phyloP scores from a whole-genome alignment of 1,284 basidiomycete species.

The Cutaneotrichosporon sp. region DNA sequence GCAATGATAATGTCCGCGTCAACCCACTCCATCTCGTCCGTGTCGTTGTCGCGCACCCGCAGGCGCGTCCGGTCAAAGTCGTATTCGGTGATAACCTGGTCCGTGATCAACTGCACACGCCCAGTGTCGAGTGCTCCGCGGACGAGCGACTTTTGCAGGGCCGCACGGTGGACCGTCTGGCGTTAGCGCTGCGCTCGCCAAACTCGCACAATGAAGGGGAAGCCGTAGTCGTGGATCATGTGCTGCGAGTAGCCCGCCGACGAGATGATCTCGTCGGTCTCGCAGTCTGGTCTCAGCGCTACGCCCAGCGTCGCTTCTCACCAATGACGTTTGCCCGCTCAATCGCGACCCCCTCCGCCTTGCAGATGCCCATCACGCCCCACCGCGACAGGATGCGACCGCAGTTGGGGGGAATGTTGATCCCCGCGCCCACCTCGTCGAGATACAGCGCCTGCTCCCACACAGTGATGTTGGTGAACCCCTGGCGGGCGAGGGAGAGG shows the following conservation, averaged over 20 bases:
- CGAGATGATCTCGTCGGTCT: conserved; percentile 36
- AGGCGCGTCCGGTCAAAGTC: conserved; percentile 42
- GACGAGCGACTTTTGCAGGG: conserved; percentile 45
- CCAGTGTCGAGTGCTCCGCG: conserved; percentile 33
- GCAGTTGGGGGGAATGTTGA: conserved; percentile 47
- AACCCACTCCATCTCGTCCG: conserved; percentile 35
- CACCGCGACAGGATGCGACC: conserved; percentile 35
- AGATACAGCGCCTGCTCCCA: conserved; percentile 40
- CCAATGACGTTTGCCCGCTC: conserved; percentile 37
- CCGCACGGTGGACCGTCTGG: conserved; percentile 46
- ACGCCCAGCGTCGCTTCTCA: conserved; percentile 15
- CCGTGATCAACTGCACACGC: conserved; percentile 37
- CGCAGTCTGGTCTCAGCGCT: conserved; percentile 28
- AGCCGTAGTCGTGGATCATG: conserved; percentile 40
- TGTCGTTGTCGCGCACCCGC: conserved; percentile 23
- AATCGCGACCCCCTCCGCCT: conserved; percentile 40
- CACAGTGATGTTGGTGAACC: conserved; percentile 42
- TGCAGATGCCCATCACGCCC: conserved; percentile 36
- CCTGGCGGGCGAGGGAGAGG: conserved; percentile 38
- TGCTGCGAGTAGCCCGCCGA: conserved; percentile 39
- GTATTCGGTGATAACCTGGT: conserved; percentile 38
- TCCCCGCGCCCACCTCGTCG: conserved; percentile 48
- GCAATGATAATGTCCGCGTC: conserved; percentile 48
- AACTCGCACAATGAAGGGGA: conserved; percentile 34
- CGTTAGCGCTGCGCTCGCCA: not conserved